These are phyloP conservation scores for Nakazawaea peltata DNA, from an alignment of 805 yeast genomes.

Conservation along the genomic window DNA sequence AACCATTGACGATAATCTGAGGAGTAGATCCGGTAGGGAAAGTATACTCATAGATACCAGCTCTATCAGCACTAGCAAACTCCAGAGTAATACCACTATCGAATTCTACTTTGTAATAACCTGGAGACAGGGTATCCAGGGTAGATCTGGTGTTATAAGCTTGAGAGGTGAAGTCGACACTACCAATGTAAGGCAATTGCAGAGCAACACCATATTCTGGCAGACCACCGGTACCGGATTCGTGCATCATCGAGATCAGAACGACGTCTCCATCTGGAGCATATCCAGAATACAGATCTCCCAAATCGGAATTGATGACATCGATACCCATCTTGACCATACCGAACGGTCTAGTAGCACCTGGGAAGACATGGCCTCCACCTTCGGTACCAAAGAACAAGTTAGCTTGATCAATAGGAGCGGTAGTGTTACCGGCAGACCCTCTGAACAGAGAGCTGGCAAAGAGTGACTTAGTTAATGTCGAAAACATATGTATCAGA, in stretches of 20 bases:
- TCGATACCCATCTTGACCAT: slow-evolving; percentile 30
- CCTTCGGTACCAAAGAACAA: slow-evolving; percentile 26
- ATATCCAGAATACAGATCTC: slow-evolving; percentile 27
- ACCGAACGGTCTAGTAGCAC: slow-evolving; percentile 27
- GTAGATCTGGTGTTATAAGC: slow-evolving; percentile 11
- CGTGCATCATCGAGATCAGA: slow-evolving; percentile 30
- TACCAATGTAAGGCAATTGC: slow-evolving; percentile 21
- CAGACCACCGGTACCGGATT: slow-evolving; percentile 31
- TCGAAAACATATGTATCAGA: too few relatives aligned
- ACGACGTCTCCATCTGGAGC: slow-evolving; percentile 22
- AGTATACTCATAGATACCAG: slow-evolving; percentile 21
- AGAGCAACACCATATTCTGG: slow-evolving; percentile 28
- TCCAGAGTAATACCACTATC: slow-evolving; percentile 18
- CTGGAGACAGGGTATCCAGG: slow-evolving; percentile 19
- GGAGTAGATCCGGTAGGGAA: slow-evolving; percentile 14
- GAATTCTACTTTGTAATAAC: slow-evolving; percentile 19
- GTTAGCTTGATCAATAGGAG: slow-evolving; percentile 15
- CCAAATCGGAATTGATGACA: slow-evolving; percentile 15
- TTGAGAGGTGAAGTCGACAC: slow-evolving; percentile 12
- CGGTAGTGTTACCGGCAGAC: background rate
- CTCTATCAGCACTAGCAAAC: slow-evolving; percentile 20
- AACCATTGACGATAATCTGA: slow-evolving; percentile 20
- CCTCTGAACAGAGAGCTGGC: too few relatives aligned
- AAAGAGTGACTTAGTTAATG: too few relatives aligned
- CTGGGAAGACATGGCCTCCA: slow-evolving; percentile 29